Evolutionary conservation across 306 rosid species (phyloP), one percentile per base, ranked within the genome.

Genomic region (Mimosa bimucronata): DNA sequence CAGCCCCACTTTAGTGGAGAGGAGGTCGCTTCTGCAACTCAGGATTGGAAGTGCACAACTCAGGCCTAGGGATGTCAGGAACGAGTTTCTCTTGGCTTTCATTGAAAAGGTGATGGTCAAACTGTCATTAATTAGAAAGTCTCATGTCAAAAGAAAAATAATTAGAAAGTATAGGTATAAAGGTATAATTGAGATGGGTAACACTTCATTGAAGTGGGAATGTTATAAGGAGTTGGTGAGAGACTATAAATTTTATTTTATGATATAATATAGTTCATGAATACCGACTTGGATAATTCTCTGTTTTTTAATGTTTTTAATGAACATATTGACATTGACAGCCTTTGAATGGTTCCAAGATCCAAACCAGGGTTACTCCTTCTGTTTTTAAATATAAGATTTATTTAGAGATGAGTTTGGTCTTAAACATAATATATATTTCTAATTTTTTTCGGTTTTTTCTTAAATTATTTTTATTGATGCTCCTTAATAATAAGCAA

Each of bases 11-110:
- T 31, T 89, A 0, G 80, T 76, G 14, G 97, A 91, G 78, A 85
- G 89, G 75, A 83, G 90, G 80, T 90, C 94, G 18, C 88, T 92
- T 81, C 84, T 92, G 45, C 86, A 90, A 66, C 66, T 86, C 28
- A 83, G 89, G 60, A 66, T 88, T 61, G 83, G 85, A 66, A 85
- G 82, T 75, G 62, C 78, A 44, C 87, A 78, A 52, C 82, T 86
- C 77, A 87, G 89, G 75, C 86, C 80, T 21, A 94, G 87, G 71
- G 90, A 90, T 66, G 8, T 84, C 21, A 83, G 90, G 72, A 93
- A 88, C 84, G 88, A 83, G 83, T 86, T 94, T 19, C 72, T 95
- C 40, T 78, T 91, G 55, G 89, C 90, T 34, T 69, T 94, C 78
- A 87, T 92, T 64, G 90, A 83, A 21, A 95, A 91, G 95, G 98